A percentile compares a stretch with the other conserved stretches of the same genome.
phyloP scores from a whole-genome alignment of 2,329 filamentous ascomycete genomes.

The Alternaria sp. region DNA sequence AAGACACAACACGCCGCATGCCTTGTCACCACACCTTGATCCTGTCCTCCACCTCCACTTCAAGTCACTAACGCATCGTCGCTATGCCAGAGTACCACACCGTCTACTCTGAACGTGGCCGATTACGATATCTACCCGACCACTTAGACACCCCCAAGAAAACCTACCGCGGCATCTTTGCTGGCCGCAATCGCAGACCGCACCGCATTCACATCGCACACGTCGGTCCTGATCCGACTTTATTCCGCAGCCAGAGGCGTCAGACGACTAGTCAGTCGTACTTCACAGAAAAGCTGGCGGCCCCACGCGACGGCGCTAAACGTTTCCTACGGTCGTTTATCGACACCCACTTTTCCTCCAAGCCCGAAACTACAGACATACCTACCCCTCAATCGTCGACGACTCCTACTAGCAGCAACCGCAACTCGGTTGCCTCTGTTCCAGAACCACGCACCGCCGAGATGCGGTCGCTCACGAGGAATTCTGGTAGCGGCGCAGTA shows the following conservation, averaged over 20 bases:
- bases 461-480: conserved; percentile 49
- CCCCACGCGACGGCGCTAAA: conserved; percentile 57
- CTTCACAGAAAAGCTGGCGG: conserved; percentile 58
- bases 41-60: conserved; percentile 18
- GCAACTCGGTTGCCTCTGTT: conserved; percentile 35
- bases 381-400: conserved; percentile 35
- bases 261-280: conserved; percentile 44
- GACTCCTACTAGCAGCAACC: conserved; percentile 29
- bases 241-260: conserved; percentile 33
- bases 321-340: conserved; percentile 58
- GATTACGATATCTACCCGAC: conserved; percentile 48
- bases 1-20: conserved; percentile 27
- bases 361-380: conserved; percentile 28
- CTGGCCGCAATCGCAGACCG: conserved; percentile 59
- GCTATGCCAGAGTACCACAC: conserved; percentile 49
- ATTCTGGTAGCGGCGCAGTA: conserved; percentile 44
- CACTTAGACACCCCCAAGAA: conserved; percentile 36
- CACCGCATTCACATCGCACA: conserved; percentile 64
- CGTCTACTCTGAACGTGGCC: conserved; percentile 48
- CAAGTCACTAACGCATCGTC: conserved; percentile 38
- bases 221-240: conserved; percentile 53
- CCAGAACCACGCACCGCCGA: conserved; percentile 44
- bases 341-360: conserved; percentile 40
- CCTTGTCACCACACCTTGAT: conserved; percentile 11
- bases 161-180: conserved; percentile 50